These are phyloP conservation scores for Babesia microti DNA, from an alignment of 169 alveolate species.

Conservation along the genomic window DNA sequence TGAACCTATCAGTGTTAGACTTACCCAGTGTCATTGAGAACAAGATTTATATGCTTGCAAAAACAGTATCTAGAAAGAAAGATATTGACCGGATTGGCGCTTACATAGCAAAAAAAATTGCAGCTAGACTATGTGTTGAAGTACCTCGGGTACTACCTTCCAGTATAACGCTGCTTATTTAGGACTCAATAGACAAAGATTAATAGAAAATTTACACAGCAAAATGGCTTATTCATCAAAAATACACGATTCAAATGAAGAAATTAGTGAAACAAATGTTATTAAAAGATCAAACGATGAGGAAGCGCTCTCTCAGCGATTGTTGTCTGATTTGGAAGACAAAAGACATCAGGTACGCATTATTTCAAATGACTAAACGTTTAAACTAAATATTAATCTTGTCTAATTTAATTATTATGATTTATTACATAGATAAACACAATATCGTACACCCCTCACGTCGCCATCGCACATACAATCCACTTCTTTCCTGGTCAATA, in stretches of 20 bases:
- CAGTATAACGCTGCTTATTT: constrained; percentile 18
- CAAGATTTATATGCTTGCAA: constrained; percentile 43
- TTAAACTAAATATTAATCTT: too few species aligned
- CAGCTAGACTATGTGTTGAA: constrained; percentile 66
- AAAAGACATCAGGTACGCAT: constrained; percentile 54
- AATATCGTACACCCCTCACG: constrained; percentile 41
- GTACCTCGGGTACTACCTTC: constrained; percentile 69
- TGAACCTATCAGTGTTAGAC: constrained; percentile 36
- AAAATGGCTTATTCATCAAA: constrained; percentile 33
- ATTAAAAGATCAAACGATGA: constrained; percentile 48
- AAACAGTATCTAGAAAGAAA: constrained; percentile 50
- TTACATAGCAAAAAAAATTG: constrained; percentile 41
- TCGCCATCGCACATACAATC: constrained; percentile 65
- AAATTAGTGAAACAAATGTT: constrained; percentile 27
- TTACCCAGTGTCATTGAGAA: constrained; percentile 52
- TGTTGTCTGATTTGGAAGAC: constrained; percentile 56
- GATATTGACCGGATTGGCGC: constrained; percentile 65
- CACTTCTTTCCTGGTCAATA: constrained; percentile 65
- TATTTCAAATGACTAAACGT: constrained; percentile 28
- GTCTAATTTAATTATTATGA: constrained; percentile 5
- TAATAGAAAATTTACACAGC: constrained; percentile 18
- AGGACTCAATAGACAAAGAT: constrained; percentile 2
- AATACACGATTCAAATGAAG: constrained; percentile 36
- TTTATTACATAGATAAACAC: constrained; percentile 12
- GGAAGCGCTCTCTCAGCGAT: constrained; percentile 57